Evolutionary conservation across 441 rosid species (phyloP), one percentile per base, ranked within the genome.

Genomic region (Syzygium syzygioides): DNA sequence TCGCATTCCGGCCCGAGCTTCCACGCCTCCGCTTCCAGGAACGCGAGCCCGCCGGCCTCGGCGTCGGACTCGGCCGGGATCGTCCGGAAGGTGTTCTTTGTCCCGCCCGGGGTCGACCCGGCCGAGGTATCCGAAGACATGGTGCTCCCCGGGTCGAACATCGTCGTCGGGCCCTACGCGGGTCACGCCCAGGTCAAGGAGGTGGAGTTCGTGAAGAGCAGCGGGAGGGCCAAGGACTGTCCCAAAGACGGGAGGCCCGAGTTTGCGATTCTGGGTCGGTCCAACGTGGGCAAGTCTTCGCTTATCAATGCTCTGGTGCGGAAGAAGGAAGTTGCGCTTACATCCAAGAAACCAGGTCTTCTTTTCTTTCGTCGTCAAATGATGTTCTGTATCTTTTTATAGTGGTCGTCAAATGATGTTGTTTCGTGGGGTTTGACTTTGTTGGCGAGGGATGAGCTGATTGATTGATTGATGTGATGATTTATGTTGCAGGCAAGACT

Each of bases 211-310:
- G 95, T 97, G 41, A 96, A 96, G 91, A 97, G 99, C 89, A 97
- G 99, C 50, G 92, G 93, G 87, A 94, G 94, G 91, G 98, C 98
- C 64, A 95, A 95, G 92, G 99, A 97, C 91, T 97, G 98, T 88
- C 99, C 98, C 59, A 93, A 90, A 91, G 97, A 95, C 86, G 96
- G 92, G 54, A 93, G 90, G 87, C 99, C 99, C 9, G 99, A 96
- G 92, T 96, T 96, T 71, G 98, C 98, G 6, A 95, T 96, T 64
- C 79, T 97, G 86, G 99, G 97, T 83, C 95, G 98, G 32, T 97
- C 99, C 80, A 97, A 96, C 91, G 99, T 96, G 64, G 99, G 99
- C 71, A 97, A 96, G 92, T 97, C 99, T 18, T 97, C 99, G 1
- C 98, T 97, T 62, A 97, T 97, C 41, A 97, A 97, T 91, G 93